These are phyloP conservation scores for Dioszegia aurantiaca DNA, from an alignment of 768 basidiomycete genomes.

Conservation along the genomic window DNA sequence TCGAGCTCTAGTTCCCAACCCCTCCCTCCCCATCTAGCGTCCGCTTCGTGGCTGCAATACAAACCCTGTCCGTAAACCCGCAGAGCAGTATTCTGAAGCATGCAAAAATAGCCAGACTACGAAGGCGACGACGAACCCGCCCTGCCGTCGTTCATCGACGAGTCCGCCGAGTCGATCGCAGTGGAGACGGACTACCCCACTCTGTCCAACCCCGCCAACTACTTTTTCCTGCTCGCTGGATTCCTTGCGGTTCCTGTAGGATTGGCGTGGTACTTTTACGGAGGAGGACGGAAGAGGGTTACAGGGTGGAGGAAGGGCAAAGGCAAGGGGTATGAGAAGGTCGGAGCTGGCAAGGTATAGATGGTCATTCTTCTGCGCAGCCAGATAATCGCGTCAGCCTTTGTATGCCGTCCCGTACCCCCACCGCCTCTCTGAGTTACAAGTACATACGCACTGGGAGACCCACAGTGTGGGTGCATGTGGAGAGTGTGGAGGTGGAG, in stretches of 20 bases:
- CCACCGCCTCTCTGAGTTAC: too few relatives aligned
- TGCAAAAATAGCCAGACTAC: conserved; percentile 22
- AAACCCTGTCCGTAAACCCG: conserved; percentile 9
- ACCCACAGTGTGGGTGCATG: too few relatives aligned
- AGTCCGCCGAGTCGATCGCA: conserved; percentile 17
- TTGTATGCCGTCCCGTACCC: too few relatives aligned
- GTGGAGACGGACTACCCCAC: conserved; percentile 19
- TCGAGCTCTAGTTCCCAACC: conserved; percentile 90
- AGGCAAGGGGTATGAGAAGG: conserved; percentile 32
- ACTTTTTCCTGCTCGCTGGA: conserved; percentile 52
- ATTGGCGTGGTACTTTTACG: conserved; percentile 36
- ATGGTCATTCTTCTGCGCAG: background rate
- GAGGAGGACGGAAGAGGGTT: conserved; percentile 34
- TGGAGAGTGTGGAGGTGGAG: background rate
- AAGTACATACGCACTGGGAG: too few relatives aligned
- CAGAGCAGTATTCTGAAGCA: conserved; percentile 25
- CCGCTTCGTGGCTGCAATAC: background rate
- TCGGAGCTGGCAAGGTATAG: conserved; percentile 9
- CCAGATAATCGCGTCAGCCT: too few relatives aligned
- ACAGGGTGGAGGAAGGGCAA: conserved; percentile 20
- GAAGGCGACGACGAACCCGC: conserved; percentile 8
- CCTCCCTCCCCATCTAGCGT: background rate
- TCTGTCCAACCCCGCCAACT: conserved; percentile 37
- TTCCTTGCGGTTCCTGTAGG: conserved; percentile 55
- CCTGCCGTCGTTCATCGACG: conserved; percentile 11